Conservation (phyloP, 768 basidiomycete genomes). For the Suillus variegatus region DNA sequence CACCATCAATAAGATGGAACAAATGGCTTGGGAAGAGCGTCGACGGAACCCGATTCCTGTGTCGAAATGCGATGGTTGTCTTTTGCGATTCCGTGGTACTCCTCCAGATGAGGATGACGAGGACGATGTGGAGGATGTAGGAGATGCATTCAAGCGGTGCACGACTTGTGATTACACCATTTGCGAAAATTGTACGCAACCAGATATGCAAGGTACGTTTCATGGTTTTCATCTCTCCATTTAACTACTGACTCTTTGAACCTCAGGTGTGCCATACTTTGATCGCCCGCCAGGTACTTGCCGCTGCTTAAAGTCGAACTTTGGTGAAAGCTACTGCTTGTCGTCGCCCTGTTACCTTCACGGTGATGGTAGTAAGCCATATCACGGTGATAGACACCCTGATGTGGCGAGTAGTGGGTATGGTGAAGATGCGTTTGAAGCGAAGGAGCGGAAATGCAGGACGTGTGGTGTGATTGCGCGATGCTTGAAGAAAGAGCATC, state of each 20-base stretch:
- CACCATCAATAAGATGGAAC: background rate
- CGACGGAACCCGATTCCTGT: background rate
- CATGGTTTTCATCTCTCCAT: background rate
- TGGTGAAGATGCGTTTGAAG: constrained; percentile 16
- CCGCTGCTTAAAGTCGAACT: background rate
- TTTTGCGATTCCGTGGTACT: background rate
- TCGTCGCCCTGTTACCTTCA: background rate
- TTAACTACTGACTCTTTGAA: background rate
- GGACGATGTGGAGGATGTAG: background rate
- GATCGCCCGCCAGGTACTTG: background rate
- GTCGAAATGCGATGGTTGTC: background rate
- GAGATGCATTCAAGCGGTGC: background rate
- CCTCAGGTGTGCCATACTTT: background rate
- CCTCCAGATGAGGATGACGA: background rate
- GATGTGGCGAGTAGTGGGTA: background rate
- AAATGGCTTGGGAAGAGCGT: background rate
- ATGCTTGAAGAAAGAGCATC: constrained; percentile 23
- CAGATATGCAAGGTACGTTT: background rate
- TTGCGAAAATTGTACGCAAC: background rate
- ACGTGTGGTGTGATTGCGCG: constrained; percentile 20
- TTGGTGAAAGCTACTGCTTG: background rate
- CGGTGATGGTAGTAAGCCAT: background rate
- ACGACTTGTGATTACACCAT: background rate
- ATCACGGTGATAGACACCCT: background rate
- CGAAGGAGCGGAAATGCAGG: constrained; percentile 15